Conservation (phyloP, 371 early-diverging fungal genomes). For the Apophysomyces sp. region DNA sequence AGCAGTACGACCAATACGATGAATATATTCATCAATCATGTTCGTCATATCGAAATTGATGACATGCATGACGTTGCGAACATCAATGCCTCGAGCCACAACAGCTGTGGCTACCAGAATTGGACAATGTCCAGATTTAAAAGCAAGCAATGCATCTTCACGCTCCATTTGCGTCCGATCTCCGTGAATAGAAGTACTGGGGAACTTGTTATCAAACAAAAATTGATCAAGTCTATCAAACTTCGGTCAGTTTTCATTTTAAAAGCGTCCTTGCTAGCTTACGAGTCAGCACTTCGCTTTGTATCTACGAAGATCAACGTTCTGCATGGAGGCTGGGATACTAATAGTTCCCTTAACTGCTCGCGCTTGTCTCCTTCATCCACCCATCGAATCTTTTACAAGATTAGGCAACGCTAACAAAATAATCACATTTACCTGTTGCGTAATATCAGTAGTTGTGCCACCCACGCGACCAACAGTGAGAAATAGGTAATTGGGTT, state of each 20-base stretch:
- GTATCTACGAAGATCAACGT: conserved; percentile 83
- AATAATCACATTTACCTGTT: conserved; percentile 13
- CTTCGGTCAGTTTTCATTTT: background rate
- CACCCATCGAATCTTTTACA: conserved; percentile 28
- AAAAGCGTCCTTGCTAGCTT: background rate
- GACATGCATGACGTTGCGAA: conserved; percentile 81
- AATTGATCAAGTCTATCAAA: conserved; percentile 61
- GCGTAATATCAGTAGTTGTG: conserved; percentile 41
- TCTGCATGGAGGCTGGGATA: conserved; percentile 48
- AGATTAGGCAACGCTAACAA: background rate
- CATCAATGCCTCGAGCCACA: conserved; percentile 91
- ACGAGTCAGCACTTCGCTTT: conserved; percentile 76
- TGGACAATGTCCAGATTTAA: conserved; percentile 73
- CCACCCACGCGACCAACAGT: conserved; percentile 44
- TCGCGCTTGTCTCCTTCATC: conserved; percentile 53
- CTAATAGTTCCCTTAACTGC: conserved; percentile 20
- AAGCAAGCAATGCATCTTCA: conserved; percentile 74
- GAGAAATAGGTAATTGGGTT: conserved; percentile 44
- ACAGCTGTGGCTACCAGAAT: conserved; percentile 94
- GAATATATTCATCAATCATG: conserved; percentile 82
- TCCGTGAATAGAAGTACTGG: conserved; percentile 75
- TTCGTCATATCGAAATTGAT: conserved; percentile 84
- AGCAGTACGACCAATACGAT: conserved; percentile 83
- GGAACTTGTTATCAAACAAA: conserved; percentile 63
- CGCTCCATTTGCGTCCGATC: conserved; percentile 80